Conservation (phyloP, 352 stramenopile species). For the Globisporangium sylvaticum region DNA sequence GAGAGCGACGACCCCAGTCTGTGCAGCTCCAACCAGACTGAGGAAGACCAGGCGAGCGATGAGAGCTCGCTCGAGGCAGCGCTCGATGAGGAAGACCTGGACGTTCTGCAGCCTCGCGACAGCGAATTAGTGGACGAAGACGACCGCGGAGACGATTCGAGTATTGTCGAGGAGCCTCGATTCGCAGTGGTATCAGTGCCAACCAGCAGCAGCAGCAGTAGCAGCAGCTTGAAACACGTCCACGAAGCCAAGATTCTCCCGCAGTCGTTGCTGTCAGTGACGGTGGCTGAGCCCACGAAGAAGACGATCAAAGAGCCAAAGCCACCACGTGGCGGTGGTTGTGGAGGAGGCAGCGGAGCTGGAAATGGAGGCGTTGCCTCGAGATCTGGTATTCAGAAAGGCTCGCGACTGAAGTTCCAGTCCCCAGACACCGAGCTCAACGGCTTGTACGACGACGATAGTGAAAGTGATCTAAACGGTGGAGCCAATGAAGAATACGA, state of each 20-base stretch:
- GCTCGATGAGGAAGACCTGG: conserved; percentile 2
- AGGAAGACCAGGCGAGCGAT: conserved; percentile 22
- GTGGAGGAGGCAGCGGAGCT: conserved; percentile 11
- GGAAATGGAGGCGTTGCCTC: background rate
- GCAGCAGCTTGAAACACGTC: background rate
- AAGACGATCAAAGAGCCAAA: conserved; percentile 41
- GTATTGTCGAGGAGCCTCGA: background rate
- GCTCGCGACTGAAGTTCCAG: conserved; percentile 50
- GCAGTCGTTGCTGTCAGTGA: conserved; percentile 21
- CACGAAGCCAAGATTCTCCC: background rate
- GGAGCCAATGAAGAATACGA: background rate
- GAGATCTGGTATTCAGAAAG: conserved; percentile 6
- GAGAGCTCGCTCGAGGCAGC: background rate
- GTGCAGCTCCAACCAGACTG: conserved; percentile 44
- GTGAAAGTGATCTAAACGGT: background rate
- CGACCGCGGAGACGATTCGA: background rate
- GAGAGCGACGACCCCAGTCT: conserved; percentile 1
- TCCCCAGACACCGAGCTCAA: conserved; percentile 48
- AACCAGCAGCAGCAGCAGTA: background rate
- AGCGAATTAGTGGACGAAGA: background rate
- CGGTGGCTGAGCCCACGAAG: conserved; percentile 27
- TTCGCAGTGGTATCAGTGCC: background rate
- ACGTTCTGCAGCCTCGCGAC: no score
- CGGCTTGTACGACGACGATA: conserved; percentile 19
- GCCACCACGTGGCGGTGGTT: conserved; percentile 25